Evolutionary conservation across 2,329 filamentous ascomycete genomes (phyloP).

Genomic region (Ophiocordyceps camponoti-floridani): DNA sequence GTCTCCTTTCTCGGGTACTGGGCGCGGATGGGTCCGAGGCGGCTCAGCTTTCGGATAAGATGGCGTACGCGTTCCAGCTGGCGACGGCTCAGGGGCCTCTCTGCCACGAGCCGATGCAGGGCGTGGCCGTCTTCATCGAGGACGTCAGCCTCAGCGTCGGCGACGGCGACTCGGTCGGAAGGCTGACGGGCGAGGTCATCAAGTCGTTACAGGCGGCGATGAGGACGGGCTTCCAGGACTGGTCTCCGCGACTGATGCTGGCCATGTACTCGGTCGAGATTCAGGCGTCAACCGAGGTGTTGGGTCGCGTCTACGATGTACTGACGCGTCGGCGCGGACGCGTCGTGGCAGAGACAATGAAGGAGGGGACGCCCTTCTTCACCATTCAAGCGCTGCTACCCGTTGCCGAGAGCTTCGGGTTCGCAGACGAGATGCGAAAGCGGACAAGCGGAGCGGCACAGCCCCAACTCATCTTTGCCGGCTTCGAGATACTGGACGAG

Average conservation of each 20-base stretch:
- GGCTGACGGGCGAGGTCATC: constrained; percentile 85
- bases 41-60: constrained; percentile 71
- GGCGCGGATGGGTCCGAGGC: constrained; percentile 31
- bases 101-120: constrained; percentile 85
- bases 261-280: constrained; percentile 98
- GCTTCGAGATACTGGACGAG: constrained; percentile 83
- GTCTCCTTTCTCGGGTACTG: constrained; percentile 59
- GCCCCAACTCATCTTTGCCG: constrained; percentile 83
- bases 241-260: constrained; percentile 85
- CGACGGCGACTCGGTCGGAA: constrained; percentile 48
- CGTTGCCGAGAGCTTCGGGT: constrained; percentile 89
- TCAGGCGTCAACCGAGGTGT: constrained; percentile 86
- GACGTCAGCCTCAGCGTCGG: constrained; percentile 46
- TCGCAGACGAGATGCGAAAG: constrained; percentile 92
- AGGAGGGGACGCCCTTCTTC: constrained; percentile 92
- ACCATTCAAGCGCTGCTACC: constrained; percentile 78
- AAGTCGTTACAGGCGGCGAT: constrained; percentile 76
- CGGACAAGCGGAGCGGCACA: constrained; percentile 77
- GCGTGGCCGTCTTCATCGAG: constrained; percentile 80
- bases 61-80: constrained; percentile 86
- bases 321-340: constrained; percentile 83
- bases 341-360: constrained; percentile 79
- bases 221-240: constrained; percentile 75
- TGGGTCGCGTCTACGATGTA: constrained; percentile 92
- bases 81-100: constrained; percentile 76